Base-by-base conservation (phyloP, 768 basidiomycete genomes). In the Dentipellis sp. region DNA sequence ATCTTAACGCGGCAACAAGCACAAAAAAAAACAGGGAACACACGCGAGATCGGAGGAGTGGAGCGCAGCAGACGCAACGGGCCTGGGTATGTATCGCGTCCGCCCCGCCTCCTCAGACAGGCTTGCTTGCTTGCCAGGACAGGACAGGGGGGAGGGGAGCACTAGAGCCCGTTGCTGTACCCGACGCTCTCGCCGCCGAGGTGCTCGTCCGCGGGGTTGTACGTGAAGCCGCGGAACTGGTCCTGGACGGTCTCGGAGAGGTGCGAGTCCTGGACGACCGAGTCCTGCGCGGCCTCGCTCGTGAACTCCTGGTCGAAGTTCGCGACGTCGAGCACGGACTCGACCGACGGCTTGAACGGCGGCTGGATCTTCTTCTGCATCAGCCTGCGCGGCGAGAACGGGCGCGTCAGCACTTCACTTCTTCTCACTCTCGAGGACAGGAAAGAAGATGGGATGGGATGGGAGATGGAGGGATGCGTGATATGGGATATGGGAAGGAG, bases 281-380 rank as follows among this genome's bases (percentile, higher is more conserved):
- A 94, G 71, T 99, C 95, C 64, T 91, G 84, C 2, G 94, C 88
- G 56, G 91, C 86, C 69, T 99, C 95, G 58, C 86, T 90, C 29
- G 94, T 97, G 68, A 99, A 99, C 70, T 98, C 95, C 22, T 92
- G 81, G 70, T 98, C 97, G 72, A 99, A 98, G 76, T 97, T 93
- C 56, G 87, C 91, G 19, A 94, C 93, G 68, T 97, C 94, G 47
- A 97, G 81, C 1, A 94, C 94, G 54, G 87, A 88, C 75, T 94
- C 93, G 60, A 98, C 95, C 61, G 88, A 90, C 11, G 95, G 95
- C 73, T 99, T 99, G 77, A 97, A 98, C 7, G 92, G 90, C 1
- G 95, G 94, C 65, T 94, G 92, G 53, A 97, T 94, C 77, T 95
- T 94, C 77, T 95, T 97, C 29, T 86, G 84, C 47, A 94, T 74